phyloP scores from a whole-genome alignment of 2,329 filamentous ascomycete species.

The Alternaria triticina region DNA sequence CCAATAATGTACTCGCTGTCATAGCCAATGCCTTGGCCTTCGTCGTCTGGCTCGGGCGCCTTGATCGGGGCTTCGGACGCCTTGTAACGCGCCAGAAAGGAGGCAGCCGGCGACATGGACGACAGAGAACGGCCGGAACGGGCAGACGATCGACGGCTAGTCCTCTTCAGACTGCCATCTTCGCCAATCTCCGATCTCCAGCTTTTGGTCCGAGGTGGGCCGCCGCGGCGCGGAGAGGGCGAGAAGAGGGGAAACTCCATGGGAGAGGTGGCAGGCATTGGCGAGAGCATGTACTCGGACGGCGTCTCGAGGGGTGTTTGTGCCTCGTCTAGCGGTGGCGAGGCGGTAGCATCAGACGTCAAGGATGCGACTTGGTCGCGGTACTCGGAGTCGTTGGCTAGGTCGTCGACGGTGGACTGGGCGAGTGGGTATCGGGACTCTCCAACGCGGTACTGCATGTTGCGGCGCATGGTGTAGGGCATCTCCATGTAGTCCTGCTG shows the following conservation, averaged over 20 bases:
- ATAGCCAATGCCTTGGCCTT: constrained; percentile 70
- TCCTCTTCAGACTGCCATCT: constrained; percentile 43
- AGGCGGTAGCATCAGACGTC: constrained; percentile 52
- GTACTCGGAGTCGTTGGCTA: constrained; percentile 34
- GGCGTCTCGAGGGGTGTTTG: constrained; percentile 46
- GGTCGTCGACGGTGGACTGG: constrained; percentile 43
- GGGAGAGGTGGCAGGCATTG: constrained; percentile 43
- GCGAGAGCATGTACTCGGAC: constrained; percentile 45
- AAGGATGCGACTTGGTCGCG: constrained; percentile 49
- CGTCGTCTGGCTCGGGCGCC: constrained; percentile 65
- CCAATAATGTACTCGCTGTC: constrained; percentile 69
- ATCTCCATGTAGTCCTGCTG: constrained; percentile 42
- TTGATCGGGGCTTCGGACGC: constrained; percentile 45
- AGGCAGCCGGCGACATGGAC: constrained; percentile 64
- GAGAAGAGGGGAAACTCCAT: constrained; percentile 43
- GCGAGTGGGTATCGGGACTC: constrained; percentile 45
- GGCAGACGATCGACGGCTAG: constrained; percentile 51
- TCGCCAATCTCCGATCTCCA: constrained; percentile 41
- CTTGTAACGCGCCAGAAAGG: constrained; percentile 63
- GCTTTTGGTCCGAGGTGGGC: constrained; percentile 40
- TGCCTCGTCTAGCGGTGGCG: constrained; percentile 47
- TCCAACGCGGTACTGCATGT: constrained; percentile 30
- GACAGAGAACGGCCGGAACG: constrained; percentile 56
- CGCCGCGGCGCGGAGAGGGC: constrained; percentile 31
- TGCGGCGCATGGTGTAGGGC: constrained; percentile 30